These are phyloP conservation scores for Pichia sorboxylosa DNA, from an alignment of 1,139 yeast genomes.

Conservation along the genomic window DNA sequence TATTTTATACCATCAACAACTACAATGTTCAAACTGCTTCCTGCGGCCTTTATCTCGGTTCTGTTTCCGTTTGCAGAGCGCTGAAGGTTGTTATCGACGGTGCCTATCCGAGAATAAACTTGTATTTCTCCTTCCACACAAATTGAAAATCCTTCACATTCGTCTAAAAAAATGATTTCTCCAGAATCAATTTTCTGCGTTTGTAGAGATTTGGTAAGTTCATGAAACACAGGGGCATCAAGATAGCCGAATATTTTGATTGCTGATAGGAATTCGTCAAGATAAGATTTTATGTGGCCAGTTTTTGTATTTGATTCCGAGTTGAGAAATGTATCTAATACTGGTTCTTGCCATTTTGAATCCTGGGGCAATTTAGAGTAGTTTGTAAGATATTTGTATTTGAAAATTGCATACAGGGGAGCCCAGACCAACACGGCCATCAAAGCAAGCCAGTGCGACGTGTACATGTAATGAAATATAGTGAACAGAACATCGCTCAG, in stretches of 20 bases:
- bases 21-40: conserved; percentile 17
- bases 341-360: conserved; percentile 32
- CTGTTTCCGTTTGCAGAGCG: conserved; percentile 4
- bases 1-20: conserved; percentile 43
- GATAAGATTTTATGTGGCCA: conserved; percentile 41
- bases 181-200: conserved; percentile 74
- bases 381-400: conserved; percentile 39
- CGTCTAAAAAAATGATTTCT: conserved; percentile 62
- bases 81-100: conserved; percentile 1
- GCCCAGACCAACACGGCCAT: conserved; percentile 15
- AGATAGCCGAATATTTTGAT: conserved; percentile 89
- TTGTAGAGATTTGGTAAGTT: conserved; percentile 81
- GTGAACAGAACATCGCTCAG: conserved; percentile 16
- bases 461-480: conserved; percentile 20
- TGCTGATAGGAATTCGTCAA: conserved; percentile 84
- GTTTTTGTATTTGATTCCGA: conserved; percentile 23
- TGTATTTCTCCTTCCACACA: conserved; percentile 91
- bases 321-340: conserved; percentile 31
- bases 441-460: conserved; percentile 19
- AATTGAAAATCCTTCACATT: conserved; percentile 66
- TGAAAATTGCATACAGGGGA: conserved; percentile 28
- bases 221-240: conserved; percentile 85
- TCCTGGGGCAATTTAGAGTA: conserved; percentile 44
- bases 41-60: conserved; percentile 12
- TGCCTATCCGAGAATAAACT: conserved; percentile 51